phyloP scores from a whole-genome alignment of 2,329 filamentous ascomycete genomes.

The Neonectria coccinea region DNA sequence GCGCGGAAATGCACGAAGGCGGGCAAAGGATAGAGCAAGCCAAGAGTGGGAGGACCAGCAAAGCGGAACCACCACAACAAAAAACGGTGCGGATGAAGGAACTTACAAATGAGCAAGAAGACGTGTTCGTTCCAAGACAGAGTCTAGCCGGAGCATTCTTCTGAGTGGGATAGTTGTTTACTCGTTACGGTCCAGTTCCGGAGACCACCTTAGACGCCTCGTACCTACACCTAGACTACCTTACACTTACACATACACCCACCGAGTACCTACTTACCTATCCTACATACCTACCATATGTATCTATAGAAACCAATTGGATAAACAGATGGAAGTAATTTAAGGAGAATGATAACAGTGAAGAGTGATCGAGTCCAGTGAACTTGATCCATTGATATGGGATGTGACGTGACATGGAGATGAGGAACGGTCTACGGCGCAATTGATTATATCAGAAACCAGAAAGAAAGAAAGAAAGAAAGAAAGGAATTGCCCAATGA shows the following conservation, averaged over 20 bases:
- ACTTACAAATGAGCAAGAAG: constrained; percentile 24
- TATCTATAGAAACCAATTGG: neutral
- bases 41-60: neutral
- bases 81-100: constrained; percentile 25
- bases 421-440: neutral
- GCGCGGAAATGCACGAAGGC: neutral
- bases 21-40: neutral
- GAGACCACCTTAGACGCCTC: neutral
- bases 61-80: constrained; percentile 14
- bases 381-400: neutral
- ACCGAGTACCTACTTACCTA: neutral
- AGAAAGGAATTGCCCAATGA: neutral
- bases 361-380: neutral
- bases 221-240: neutral
- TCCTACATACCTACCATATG: neutral
- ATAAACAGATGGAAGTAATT: neutral
- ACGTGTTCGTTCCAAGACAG: constrained; percentile 35
- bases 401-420: neutral
- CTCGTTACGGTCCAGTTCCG: neutral
- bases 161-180: constrained; percentile 18
- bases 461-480: constrained; percentile 9
- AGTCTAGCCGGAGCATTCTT: constrained; percentile 36
- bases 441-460: too few relatives aligned
- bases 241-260: neutral
- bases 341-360: neutral